These are phyloP conservation scores for Solanum hybrid DNA, from an alignment of 305 asterid species.

Conservation along the genomic window DNA sequence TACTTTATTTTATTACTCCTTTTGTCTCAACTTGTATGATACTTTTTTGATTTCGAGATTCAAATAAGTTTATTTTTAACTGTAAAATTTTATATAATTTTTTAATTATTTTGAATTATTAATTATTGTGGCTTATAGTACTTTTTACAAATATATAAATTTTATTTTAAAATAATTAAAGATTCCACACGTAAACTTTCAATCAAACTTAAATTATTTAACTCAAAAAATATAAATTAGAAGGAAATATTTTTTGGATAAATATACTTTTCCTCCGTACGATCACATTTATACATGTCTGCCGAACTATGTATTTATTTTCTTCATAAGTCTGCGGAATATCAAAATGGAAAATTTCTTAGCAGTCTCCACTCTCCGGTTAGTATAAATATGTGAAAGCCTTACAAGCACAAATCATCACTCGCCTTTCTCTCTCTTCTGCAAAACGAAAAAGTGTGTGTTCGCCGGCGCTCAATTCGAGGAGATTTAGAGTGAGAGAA, in stretches of 20 bases:
- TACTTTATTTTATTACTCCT: background rate
- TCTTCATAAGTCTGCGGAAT: background rate
- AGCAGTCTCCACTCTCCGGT: background rate
- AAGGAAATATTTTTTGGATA: rapidly evolving
- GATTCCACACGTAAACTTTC: rapidly evolving
- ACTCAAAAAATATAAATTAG: too few species aligned
- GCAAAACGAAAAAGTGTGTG: background rate
- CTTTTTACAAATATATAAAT: too few species aligned
- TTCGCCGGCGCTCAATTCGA: background rate
- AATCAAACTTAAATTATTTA: rapidly evolving
- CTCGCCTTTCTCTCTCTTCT: background rate
- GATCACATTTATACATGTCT: background rate
- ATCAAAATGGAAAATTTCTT: background rate
- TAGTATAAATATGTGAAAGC: background rate
- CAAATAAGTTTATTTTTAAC: rapidly evolving
- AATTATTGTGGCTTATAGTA: rapidly evolving
- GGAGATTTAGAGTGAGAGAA: background rate
- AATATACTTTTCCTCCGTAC: background rate
- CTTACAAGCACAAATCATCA: background rate
- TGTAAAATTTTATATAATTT: too few species aligned
- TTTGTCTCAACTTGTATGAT: rapidly evolving
- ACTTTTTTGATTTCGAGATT: rapidly evolving
- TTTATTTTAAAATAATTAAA: too few species aligned
- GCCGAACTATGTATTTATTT: background rate
- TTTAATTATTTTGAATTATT: too few species aligned